phyloP scores from a whole-genome alignment of 495 filamentous ascomycete species.

The Daldinia childiae region DNA sequence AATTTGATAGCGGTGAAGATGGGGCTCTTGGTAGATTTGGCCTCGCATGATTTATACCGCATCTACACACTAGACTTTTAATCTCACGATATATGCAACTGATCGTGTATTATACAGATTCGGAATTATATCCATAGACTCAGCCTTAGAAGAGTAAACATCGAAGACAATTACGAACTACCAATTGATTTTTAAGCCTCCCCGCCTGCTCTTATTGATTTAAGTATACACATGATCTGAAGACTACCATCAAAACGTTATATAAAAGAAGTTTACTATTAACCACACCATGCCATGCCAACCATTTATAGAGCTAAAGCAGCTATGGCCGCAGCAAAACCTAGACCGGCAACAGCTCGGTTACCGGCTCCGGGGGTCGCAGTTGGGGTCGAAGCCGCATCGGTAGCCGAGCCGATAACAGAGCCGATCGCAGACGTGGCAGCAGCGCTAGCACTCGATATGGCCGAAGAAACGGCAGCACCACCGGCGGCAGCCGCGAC shows the following conservation, averaged over 20 bases:
- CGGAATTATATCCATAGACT: background rate
- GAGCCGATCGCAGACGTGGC: conserved; percentile 24
- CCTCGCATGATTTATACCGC: conserved; percentile 46
- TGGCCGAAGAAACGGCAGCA: conserved; percentile 23
- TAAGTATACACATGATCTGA: background rate
- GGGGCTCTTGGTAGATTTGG: conserved; percentile 59
- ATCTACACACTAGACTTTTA: background rate
- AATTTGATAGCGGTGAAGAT: conserved; percentile 59
- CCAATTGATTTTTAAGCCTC: conserved; percentile 21
- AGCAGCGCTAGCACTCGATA: conserved; percentile 22
- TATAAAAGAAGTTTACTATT: background rate
- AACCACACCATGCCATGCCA: background rate
- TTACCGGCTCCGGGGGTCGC: conserved; percentile 33
- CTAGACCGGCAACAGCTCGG: conserved; percentile 34
- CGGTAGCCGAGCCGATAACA: conserved; percentile 7
- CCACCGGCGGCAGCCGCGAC: conserved; percentile 13
- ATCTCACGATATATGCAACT: conserved; percentile 12
- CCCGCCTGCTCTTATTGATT: background rate
- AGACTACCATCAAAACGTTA: conserved; percentile 7
- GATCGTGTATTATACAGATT: background rate
- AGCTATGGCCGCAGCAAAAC: conserved; percentile 42
- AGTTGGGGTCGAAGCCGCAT: conserved; percentile 17
- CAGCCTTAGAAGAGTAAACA: conserved; percentile 11
- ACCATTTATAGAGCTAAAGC: conserved; percentile 47
- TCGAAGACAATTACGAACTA: conserved; percentile 10